These are phyloP conservation scores for Teunomyces tritomae DNA, from an alignment of 805 yeast species.

Conservation along the genomic window DNA sequence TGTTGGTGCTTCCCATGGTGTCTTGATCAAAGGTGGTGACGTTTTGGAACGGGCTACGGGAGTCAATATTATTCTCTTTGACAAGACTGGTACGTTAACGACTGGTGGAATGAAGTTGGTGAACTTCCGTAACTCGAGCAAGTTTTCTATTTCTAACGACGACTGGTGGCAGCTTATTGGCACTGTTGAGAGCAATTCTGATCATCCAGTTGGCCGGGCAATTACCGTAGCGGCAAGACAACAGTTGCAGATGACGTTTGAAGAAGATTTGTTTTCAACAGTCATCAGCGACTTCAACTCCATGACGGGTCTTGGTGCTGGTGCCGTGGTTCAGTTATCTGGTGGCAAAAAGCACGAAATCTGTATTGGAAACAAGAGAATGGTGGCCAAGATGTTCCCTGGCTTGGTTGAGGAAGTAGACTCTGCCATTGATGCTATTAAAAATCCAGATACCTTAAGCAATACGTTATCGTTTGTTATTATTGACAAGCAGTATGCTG, in stretches of 20 bases:
- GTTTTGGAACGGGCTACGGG: conserved; percentile 71
- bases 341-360: conserved; percentile 27
- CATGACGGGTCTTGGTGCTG: conserved; percentile 46
- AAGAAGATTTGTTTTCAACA: conserved; percentile 30
- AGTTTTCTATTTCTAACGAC: conserved; percentile 12
- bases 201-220: conserved; percentile 87
- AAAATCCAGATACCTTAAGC: conserved; percentile 16
- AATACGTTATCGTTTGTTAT: conserved; percentile 56
- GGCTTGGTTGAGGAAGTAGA: conserved; percentile 12
- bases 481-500: conserved; percentile 57
- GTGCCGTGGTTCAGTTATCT: conserved; percentile 34
- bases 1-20: conserved; percentile 86
- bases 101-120: conserved; percentile 66
- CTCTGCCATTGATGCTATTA: conserved; percentile 3
- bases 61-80: conserved; percentile 72
- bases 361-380: conserved; percentile 51
- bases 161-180: conserved; percentile 55
- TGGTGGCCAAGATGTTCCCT: conserved; percentile 28
- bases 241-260: conserved; percentile 25
- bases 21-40: conserved; percentile 90
- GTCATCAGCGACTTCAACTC: conserved; percentile 34
- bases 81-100: conserved; percentile 95
- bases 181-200: conserved; percentile 65
- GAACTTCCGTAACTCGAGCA: conserved; percentile 18
- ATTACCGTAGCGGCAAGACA: conserved; percentile 42